Conservation (phyloP, 306 rosid species). For the Ochetophila trinervis region DNA sequence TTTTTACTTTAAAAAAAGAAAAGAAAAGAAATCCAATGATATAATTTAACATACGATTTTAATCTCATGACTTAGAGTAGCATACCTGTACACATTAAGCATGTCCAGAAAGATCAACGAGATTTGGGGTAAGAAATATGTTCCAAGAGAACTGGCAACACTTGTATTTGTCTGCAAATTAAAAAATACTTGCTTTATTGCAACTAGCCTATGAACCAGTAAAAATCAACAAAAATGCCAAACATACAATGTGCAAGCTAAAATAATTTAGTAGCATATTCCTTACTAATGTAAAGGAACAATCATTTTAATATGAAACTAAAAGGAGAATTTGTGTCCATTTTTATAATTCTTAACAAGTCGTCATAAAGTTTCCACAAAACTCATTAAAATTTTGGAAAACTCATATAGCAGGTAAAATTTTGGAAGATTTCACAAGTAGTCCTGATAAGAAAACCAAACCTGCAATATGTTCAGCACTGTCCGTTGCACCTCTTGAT, state of each 20-base stretch:
- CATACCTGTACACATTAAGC: slow-evolving; percentile 95
- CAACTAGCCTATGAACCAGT: neutral
- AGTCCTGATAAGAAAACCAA: slow-evolving; percentile 2
- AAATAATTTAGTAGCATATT: neutral
- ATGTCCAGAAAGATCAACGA: slow-evolving; percentile 89
- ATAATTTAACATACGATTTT: neutral
- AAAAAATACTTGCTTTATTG: slow-evolving; percentile 8
- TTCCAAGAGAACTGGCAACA: slow-evolving; percentile 84
- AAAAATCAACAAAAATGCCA: neutral
- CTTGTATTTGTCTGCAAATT: slow-evolving; percentile 88
- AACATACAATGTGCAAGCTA: neutral
- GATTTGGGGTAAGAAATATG: slow-evolving; percentile 87
- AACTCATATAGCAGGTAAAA: slow-evolving; percentile 10
- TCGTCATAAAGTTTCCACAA: too few relatives aligned
- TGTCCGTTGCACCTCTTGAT: slow-evolving; percentile 80
- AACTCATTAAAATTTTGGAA: too few relatives aligned
- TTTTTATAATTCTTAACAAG: too few relatives aligned
- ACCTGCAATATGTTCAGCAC: slow-evolving; percentile 97
- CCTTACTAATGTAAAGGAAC: neutral
- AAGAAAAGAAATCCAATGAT: neutral
- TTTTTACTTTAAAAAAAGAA: too few relatives aligned
- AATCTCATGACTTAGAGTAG: neutral
- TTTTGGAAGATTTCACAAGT: neutral
- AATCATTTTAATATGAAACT: neutral
- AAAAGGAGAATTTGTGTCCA: too few relatives aligned